These are phyloP conservation scores for Hypoxylon sp. DNA, from an alignment of 2,329 filamentous ascomycete species.

Conservation along the genomic window DNA sequence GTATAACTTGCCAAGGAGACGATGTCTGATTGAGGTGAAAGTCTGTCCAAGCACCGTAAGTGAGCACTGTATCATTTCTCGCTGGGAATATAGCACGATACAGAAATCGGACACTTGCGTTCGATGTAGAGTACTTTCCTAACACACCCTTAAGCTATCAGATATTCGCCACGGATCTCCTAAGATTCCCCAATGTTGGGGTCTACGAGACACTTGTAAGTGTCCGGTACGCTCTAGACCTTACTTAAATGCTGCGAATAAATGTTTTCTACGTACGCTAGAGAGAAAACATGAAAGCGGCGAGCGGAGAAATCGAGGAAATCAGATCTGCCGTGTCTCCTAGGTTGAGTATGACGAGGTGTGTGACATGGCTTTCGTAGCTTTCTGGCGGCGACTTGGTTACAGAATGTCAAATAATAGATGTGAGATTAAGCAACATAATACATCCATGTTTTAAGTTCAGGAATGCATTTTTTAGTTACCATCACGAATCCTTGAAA, in stretches of 20 bases:
- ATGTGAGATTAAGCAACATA: background rate
- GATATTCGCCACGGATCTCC: conserved; percentile 25
- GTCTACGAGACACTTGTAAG: conserved; percentile 21
- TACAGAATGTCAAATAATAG: no score
- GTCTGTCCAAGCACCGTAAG: conserved; percentile 21
- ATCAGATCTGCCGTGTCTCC: conserved; percentile 26
- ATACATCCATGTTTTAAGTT: background rate
- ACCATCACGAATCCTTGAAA: conserved; percentile 12
- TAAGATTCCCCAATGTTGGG: conserved; percentile 35
- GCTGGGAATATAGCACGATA: background rate
- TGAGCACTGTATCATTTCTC: conserved; percentile 25
- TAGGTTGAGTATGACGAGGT: conserved; percentile 13
- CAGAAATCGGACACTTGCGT: conserved; percentile 20
- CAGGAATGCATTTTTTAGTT: conserved; percentile 12
- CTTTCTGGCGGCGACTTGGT: conserved; percentile 4
- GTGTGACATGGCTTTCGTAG: conserved; percentile 12
- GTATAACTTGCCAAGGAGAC: conserved; percentile 35
- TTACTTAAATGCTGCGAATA: conserved; percentile 7
- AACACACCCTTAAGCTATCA: conserved; percentile 15
- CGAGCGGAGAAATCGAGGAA: conserved; percentile 35
- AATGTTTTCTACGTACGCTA: conserved; percentile 28
- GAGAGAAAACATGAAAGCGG: conserved; percentile 29
- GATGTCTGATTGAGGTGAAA: conserved; percentile 34
- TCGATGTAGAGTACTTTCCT: conserved; percentile 13
- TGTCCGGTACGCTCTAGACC: conserved; percentile 20